Conservation (phyloP, 169 alveolate species). For the Besnoitia besnoiti region DNA sequence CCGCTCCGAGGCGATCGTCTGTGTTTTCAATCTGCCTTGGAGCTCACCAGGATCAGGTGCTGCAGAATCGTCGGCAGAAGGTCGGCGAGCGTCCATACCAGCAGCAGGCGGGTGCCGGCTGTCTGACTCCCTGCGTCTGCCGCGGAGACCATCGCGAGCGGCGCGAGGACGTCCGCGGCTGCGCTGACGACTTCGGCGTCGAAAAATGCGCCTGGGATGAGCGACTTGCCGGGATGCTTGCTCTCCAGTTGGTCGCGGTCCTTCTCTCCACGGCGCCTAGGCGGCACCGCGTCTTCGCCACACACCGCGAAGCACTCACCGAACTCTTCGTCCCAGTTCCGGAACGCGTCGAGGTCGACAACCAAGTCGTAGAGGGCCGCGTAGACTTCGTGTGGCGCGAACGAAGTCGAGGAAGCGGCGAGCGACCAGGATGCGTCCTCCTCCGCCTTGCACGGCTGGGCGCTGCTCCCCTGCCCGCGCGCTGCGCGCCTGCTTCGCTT, state of each 20-base stretch:
- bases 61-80: conserved; percentile 14
- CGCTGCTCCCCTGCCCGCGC: background rate
- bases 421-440: background rate
- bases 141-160: background rate
- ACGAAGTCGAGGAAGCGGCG: background rate
- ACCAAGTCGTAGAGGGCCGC: conserved; percentile 26
- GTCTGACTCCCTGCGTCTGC: background rate
- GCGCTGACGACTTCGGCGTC: conserved; percentile 35
- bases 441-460: background rate
- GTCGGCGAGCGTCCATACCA: conserved; percentile 14
- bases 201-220: conserved; percentile 18
- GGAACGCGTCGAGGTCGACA: conserved; percentile 35
- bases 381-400: conserved; percentile 25
- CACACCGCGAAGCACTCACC: background rate
- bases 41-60: background rate
- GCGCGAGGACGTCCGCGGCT: conserved; percentile 35
- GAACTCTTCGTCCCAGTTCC: background rate
- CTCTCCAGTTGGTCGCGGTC: background rate
- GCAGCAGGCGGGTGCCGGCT: background rate
- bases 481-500: background rate
- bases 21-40: background rate
- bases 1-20: too few species aligned
- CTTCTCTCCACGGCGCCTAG: background rate
- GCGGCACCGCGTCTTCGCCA: background rate
- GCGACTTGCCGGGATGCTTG: background rate